phyloP scores from a whole-genome alignment of 2,329 filamentous ascomycete species.

The Balansia obtecta region DNA sequence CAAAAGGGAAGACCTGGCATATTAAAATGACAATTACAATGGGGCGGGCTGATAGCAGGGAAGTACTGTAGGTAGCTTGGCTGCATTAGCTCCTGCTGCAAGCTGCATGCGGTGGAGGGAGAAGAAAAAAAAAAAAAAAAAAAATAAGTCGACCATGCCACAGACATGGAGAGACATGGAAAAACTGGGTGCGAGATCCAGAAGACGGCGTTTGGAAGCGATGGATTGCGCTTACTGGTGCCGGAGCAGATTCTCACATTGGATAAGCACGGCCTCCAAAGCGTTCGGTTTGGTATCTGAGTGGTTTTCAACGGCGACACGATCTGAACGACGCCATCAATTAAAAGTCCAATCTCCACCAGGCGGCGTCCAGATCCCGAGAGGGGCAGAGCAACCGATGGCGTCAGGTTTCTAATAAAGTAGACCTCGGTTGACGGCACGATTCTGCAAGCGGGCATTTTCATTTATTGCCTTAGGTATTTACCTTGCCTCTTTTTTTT shows the following conservation, averaged over 20 bases:
- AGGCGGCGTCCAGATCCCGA: neutral
- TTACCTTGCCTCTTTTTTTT: too few species aligned
- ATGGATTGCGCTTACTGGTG: too few species aligned
- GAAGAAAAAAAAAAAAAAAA: neutral
- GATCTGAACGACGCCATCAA: neutral
- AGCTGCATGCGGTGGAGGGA: neutral
- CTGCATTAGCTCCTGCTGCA: neutral
- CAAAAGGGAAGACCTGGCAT: neutral
- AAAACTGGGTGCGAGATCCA: too few species aligned
- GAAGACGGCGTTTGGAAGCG: too few species aligned
- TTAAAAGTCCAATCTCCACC: neutral
- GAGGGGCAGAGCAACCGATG: neutral
- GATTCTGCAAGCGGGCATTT: too few species aligned
- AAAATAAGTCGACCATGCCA: neutral
- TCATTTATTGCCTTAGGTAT: too few species aligned
- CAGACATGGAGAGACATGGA: too few species aligned
- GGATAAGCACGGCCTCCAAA: too few species aligned
- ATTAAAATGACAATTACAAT: neutral
- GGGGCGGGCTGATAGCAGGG: neutral
- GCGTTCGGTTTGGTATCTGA: too few species aligned
- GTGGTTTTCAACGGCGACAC: too few species aligned
- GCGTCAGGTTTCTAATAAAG: neutral
- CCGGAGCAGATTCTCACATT: too few species aligned
- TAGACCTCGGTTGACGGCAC: too few species aligned
- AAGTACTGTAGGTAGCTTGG: neutral